Percentiles rank a stretch among this genome's conserved stretches.
These are phyloP conservation scores for Xerocomus nothofagi DNA, from an alignment of 1,284 basidiomycete species.

Conservation along the genomic window DNA sequence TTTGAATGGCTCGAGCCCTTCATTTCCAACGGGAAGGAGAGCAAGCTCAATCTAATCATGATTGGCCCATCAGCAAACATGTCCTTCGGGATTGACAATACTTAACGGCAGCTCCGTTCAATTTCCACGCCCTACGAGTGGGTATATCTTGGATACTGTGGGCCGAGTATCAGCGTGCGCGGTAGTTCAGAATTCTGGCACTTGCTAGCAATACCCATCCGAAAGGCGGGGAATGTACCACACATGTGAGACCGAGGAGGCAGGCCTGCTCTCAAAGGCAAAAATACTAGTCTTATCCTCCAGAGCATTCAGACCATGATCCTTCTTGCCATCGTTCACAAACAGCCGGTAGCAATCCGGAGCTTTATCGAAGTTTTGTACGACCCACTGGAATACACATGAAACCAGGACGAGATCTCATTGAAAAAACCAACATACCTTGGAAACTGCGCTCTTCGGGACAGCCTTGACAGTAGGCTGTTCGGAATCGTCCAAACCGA, in stretches of 20 bases:
- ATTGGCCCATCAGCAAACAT: background rate
- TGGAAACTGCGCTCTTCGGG: background rate
- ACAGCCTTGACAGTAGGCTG: conserved; percentile 1
- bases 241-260: conserved; percentile 6
- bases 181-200: background rate
- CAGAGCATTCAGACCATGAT: background rate
- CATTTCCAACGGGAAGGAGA: conserved; percentile 1
- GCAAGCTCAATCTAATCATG: conserved; percentile 9
- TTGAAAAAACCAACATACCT: conserved; percentile 1
- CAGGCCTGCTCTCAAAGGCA: conserved; percentile 4
- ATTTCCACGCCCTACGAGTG: conserved; percentile 8
- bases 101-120: conserved; percentile 4
- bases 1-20: conserved; percentile 7
- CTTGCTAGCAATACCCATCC: conserved; percentile 8
- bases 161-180: background rate
- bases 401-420: background rate
- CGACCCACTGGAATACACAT: conserved; percentile 2
- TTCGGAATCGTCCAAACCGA: background rate
- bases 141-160: conserved; percentile 6
- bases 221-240: conserved; percentile 4
- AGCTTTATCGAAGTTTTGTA: conserved; percentile 4
- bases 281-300: background rate
- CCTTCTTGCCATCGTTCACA: conserved; percentile 9
- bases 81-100: background rate
- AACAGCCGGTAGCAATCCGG: conserved; percentile 9